These are phyloP conservation scores for Tephrocybe sp. DNA, from an alignment of 768 basidiomycete species.

Conservation along the genomic window DNA sequence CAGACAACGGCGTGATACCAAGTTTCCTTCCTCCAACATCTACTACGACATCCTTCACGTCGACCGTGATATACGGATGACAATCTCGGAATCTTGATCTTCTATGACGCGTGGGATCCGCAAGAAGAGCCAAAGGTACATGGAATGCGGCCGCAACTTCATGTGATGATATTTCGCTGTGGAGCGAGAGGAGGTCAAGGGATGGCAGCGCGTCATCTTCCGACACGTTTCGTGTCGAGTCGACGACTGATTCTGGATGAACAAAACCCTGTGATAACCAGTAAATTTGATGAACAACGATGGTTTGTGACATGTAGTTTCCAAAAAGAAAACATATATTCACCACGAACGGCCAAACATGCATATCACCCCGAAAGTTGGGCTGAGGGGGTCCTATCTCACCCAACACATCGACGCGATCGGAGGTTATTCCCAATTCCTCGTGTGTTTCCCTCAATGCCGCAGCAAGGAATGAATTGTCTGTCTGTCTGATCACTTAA, in stretches of 20 bases:
- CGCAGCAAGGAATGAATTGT: conserved; percentile 55
- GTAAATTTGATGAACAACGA: conserved; percentile 11
- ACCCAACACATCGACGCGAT: conserved; percentile 66
- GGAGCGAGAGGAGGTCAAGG: conserved; percentile 50
- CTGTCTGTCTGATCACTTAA: conserved; percentile 28
- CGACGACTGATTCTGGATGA: conserved; percentile 20
- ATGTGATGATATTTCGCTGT: conserved; percentile 42
- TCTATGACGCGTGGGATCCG: conserved; percentile 48
- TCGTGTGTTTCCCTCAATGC: conserved; percentile 76
- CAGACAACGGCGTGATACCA: conserved; percentile 24
- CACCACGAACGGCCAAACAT: conserved; percentile 80
- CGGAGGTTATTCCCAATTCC: conserved; percentile 65
- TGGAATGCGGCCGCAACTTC: conserved; percentile 77
- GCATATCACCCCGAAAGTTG: conserved; percentile 54
- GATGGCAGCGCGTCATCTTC: conserved; percentile 58
- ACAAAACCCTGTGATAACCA: conserved; percentile 38
- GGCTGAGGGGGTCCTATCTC: conserved; percentile 60
- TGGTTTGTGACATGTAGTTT: not conserved
- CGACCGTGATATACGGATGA: conserved; percentile 64
- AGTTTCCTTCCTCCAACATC: conserved; percentile 15
- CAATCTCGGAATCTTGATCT: conserved; percentile 53
- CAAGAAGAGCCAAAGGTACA: conserved; percentile 56
- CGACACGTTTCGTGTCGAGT: conserved; percentile 14
- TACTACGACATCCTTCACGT: conserved; percentile 60
- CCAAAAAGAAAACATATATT: conserved; percentile 25